Evolutionary conservation across 208 protist species (phyloP).

Genomic region (Sergeia podlipaevii): DNA sequence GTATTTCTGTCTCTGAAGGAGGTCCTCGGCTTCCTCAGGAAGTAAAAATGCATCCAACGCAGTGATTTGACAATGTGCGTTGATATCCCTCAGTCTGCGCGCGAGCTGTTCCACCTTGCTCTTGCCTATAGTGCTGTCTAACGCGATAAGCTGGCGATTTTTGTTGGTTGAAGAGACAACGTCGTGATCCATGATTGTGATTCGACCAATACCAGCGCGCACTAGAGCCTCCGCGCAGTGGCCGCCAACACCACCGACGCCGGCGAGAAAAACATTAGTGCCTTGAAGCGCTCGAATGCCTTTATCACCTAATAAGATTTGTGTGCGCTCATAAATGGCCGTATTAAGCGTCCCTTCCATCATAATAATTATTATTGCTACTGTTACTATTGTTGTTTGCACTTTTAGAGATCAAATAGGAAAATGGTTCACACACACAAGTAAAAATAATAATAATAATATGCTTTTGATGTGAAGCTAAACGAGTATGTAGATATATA

Average conservation of each 20-base stretch:
- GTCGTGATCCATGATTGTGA: slow-evolving; percentile 89
- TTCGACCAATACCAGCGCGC: slow-evolving; percentile 77
- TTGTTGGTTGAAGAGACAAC: slow-evolving; percentile 86
- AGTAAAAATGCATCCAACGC: slow-evolving; percentile 66
- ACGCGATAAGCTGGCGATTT: slow-evolving; percentile 89
- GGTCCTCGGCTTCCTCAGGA: slow-evolving; percentile 62
- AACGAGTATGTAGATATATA: no score
- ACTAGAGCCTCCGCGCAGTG: slow-evolving; percentile 87
- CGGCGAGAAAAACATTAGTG: slow-evolving; percentile 76
- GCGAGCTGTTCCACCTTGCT: slow-evolving; percentile 83
- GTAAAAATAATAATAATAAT: no score
- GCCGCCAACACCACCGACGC: slow-evolving; percentile 84
- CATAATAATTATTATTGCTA: slow-evolving; percentile 1
- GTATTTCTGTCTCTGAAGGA: slow-evolving; percentile 70
- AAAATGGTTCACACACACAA: no score
- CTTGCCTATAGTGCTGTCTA: slow-evolving; percentile 83
- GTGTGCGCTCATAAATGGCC: slow-evolving; percentile 79
- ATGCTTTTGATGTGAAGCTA: no score
- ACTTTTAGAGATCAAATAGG: no score
- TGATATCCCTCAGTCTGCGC: slow-evolving; percentile 76
- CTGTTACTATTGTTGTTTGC: slow-evolving; percentile 1
- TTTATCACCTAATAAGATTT: slow-evolving; percentile 77
- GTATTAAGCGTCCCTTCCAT: slow-evolving; percentile 53
- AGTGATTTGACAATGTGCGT: slow-evolving; percentile 58
- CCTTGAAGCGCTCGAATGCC: slow-evolving; percentile 54